Evolutionary conservation across 352 stramenopile genomes (phyloP), one percentile per base, ranked within the genome.

Genomic region (Globisporangium cederbergense): DNA sequence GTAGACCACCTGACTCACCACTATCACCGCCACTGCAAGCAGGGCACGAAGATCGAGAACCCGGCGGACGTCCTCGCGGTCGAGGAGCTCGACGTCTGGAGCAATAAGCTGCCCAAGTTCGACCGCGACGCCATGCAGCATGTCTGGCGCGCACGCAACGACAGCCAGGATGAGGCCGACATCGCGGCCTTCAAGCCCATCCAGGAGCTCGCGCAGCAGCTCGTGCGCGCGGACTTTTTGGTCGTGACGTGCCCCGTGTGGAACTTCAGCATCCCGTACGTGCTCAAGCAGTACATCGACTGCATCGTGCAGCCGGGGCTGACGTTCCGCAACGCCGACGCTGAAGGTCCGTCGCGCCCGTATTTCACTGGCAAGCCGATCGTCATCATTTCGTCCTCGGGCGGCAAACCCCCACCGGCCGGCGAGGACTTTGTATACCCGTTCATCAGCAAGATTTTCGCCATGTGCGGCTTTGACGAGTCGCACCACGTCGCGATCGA

Each of bases 251-350:
- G 80, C 22, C 84, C 84, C 16, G 73, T 93, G 54, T 93, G 84
- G 84, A 91, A 93, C 66, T 88, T 87, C 62, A 89, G 78, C 45
- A 76, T 90, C 25, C 84, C 81, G 3, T 90, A 89, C 72, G 79
- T 88, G 57, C 71, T 93, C 60, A 93, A 91, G 79, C 84, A 91
- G 72, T 93, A 91, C 68, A 91, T 90, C 50, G 80, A 91, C 64
- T 93, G 84, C 68, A 85, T 90, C 50, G 76, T 91, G 55, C 81
- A 91, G 62, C 78, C 80, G 1, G 81, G 78, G 0, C 56, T 93
- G 55, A 93, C 81, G 11, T 90, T 89, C 74, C 73, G 74, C 38
- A 78, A 91, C 53, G 81, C 84, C 52, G 78, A 93, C 59, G 78
- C 73, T 42, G 72, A 73, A 28, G 79, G 81, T 0, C 79, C 81